phyloP scores from a whole-genome alignment of 495 filamentous ascomycete genomes.

The Penicillium maclennaniae region DNA sequence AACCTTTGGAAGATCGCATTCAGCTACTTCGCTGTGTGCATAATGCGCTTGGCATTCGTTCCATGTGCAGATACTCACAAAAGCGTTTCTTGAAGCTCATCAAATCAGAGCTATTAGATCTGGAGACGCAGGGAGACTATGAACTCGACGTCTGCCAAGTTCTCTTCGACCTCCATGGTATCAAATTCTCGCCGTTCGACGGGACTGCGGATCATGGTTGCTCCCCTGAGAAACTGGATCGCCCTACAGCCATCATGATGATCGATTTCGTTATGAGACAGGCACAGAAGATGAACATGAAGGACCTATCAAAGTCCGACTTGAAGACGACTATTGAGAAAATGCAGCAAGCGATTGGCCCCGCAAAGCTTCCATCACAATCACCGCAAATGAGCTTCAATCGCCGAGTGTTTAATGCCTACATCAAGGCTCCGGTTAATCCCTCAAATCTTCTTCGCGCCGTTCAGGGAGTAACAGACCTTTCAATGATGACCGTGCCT shows the following conservation, averaged over 20 bases:
- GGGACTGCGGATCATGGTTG: conserved; percentile 73
- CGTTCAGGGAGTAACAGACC: conserved; percentile 67
- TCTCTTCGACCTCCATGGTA: conserved; percentile 81
- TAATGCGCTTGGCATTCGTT: conserved; percentile 77
- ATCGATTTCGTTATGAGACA: conserved; percentile 78
- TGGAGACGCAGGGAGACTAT: conserved; percentile 61
- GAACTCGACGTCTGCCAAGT: conserved; percentile 80
- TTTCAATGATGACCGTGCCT: conserved; percentile 49
- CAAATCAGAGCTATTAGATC: conserved; percentile 70
- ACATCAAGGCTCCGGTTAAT: conserved; percentile 75
- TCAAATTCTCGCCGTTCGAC: conserved; percentile 69
- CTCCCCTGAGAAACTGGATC: conserved; percentile 68
- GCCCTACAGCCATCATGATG: conserved; percentile 68
- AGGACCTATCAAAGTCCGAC: conserved; percentile 86
- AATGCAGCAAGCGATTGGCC: conserved; percentile 69
- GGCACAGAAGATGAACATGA: conserved; percentile 79
- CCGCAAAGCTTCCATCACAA: conserved; percentile 61
- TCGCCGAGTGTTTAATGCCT: conserved; percentile 66
- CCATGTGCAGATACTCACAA: conserved; percentile 79
- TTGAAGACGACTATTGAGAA: conserved; percentile 84
- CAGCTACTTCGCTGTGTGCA: conserved; percentile 76
- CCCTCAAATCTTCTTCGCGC: conserved; percentile 76
- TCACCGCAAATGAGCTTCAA: conserved; percentile 70
- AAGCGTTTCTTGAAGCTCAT: conserved; percentile 85
- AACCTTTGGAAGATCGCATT: conserved; percentile 63